Percentiles rank a stretch among this genome's conserved stretches.
Evolutionary conservation across 495 filamentous ascomycete genomes (phyloP).

Genomic region (Lasiosphaeris hirsuta): DNA sequence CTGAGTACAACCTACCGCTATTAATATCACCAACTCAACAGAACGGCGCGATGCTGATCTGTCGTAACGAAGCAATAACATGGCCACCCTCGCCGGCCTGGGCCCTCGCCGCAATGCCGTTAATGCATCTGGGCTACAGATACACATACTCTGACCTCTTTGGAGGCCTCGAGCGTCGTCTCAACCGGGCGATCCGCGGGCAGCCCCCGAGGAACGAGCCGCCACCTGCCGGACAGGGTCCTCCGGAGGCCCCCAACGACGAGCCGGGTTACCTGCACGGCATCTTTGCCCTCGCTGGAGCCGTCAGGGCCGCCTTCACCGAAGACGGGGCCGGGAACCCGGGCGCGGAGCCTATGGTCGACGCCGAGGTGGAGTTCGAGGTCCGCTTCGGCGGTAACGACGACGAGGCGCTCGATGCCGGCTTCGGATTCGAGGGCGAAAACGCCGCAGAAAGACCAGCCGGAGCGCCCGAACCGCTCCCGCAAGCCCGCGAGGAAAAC

Average conservation of each 20-base stretch:
- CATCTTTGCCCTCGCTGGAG: no score
- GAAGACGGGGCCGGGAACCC: no score
- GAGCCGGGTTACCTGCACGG: conserved; percentile 2
- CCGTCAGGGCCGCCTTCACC: no score
- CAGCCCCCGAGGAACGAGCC: conserved; percentile 19
- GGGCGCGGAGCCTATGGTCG: no score
- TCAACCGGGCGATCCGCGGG: conserved; percentile 41
- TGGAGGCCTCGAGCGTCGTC: conserved; percentile 58
- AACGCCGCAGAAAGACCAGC: neutral
- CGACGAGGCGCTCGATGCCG: conserved; percentile 32
- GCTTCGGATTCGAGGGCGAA: conserved; percentile 15
- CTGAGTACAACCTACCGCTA: no score
- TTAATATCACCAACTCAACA: conserved; percentile 5
- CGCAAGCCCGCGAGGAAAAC: no score
- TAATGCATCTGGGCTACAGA: conserved; percentile 63
- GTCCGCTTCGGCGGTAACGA: conserved; percentile 36
- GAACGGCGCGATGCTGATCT: conserved; percentile 21
- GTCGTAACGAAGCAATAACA: conserved; percentile 22
- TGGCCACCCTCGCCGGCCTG: conserved; percentile 79
- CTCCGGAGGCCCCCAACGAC: neutral
- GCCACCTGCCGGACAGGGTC: neutral
- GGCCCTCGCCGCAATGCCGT: conserved; percentile 65
- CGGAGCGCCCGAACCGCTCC: no score
- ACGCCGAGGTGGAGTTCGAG: conserved; percentile 13
- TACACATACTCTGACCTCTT: conserved; percentile 64